Percentiles rank a stretch among this genome's conserved stretches.
phyloP scores from a whole-genome alignment of 441 rosid genomes.

The Populus hybrid region DNA sequence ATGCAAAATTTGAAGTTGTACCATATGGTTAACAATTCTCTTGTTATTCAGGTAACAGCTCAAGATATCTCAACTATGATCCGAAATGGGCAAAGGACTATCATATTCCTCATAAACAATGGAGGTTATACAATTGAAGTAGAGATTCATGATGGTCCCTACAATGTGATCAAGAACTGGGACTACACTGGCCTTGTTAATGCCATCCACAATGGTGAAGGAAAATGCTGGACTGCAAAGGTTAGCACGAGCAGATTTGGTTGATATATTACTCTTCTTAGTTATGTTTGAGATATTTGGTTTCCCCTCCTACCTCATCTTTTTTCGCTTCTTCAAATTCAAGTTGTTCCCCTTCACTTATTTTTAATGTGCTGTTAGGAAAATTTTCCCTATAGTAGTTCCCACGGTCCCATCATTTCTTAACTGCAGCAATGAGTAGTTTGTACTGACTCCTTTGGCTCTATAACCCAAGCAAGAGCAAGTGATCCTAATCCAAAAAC shows the following conservation, averaged over 20 bases:
- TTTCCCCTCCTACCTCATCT: no score
- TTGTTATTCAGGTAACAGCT: conserved; percentile 28
- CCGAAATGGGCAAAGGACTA: no score
- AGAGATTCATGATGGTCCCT: no score
- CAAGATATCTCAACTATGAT: no score
- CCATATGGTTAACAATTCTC: background rate
- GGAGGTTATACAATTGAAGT: no score
- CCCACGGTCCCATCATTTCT: background rate
- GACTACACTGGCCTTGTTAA: no score
- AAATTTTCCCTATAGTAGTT: background rate
- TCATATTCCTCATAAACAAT: no score
- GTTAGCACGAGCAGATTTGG: background rate
- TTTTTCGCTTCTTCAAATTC: background rate
- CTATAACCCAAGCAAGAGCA: background rate
- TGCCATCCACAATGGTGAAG: no score
- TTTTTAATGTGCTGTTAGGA: background rate
- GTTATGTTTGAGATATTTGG: no score
- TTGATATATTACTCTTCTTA: no score
- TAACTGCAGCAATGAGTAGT: background rate
- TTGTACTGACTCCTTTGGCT: background rate
- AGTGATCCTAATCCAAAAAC: background rate
- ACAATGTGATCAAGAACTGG: no score
- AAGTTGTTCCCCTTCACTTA: background rate
- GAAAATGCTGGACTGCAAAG: no score
- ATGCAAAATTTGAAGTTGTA: background rate